Evolutionary conservation across 2,329 filamentous ascomycete species (phyloP).

Genomic region (Trichophyton equinum): DNA sequence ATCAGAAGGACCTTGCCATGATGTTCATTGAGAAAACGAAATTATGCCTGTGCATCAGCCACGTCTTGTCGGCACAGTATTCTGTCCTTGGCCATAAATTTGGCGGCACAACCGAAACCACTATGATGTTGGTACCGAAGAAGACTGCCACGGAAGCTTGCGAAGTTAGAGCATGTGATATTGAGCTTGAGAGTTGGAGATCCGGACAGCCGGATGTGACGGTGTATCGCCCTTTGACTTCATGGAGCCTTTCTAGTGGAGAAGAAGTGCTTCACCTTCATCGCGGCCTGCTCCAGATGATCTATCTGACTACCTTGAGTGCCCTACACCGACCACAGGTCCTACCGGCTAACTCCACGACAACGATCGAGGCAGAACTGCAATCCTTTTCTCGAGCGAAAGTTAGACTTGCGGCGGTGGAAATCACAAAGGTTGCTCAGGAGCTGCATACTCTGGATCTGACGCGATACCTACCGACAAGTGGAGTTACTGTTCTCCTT

Average conservation of each 20-base stretch:
- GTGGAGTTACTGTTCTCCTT: constrained; percentile 78
- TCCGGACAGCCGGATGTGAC: constrained; percentile 58
- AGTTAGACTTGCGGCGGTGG: constrained; percentile 69
- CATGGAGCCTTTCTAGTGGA: constrained; percentile 40
- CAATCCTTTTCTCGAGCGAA: constrained; percentile 73
- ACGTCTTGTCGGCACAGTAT: constrained; percentile 82
- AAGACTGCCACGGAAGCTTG: constrained; percentile 72
- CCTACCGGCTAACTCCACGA: constrained; percentile 55
- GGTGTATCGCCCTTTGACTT: constrained; percentile 52
- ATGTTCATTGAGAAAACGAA: constrained; percentile 90
- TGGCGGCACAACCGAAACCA: constrained; percentile 56
- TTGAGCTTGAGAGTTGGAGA: constrained; percentile 66
- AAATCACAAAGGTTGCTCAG: constrained; percentile 73
- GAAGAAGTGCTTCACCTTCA: constrained; percentile 51
- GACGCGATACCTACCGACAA: constrained; percentile 72
- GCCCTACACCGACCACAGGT: constrained; percentile 87
- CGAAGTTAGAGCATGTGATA: constrained; percentile 66
- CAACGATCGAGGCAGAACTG: constrained; percentile 49
- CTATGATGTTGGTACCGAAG: constrained; percentile 84
- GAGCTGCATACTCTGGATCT: constrained; percentile 61
- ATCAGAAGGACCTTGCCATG: constrained; percentile 66
- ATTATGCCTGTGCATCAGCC: constrained; percentile 76
- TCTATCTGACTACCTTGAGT: constrained; percentile 83
- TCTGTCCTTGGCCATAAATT: constrained; percentile 77
- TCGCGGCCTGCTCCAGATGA: constrained; percentile 79